Base-by-base conservation (phyloP, 495 filamentous ascomycete species). In the Xylaria sp. region DNA sequence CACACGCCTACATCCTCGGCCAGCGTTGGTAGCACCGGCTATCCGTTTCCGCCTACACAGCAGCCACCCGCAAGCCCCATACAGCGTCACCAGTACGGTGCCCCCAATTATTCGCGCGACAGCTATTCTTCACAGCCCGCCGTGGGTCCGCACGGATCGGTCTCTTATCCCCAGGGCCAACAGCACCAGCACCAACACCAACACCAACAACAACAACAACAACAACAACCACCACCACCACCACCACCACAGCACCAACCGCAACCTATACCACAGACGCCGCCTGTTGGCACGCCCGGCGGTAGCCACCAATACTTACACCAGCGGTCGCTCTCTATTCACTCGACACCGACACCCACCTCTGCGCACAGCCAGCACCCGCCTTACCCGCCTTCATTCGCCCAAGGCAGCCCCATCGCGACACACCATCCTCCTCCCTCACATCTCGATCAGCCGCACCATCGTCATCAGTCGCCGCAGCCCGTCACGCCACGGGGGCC, bases 291-390 rank as follows among this genome's bases (percentile, higher is more conserved):
- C 29, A 84, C 84, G 9, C 81, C 83, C 21, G 83, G 82, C 62
- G 80, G 79, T 52, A 75, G 80, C 33, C 80, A 82, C 59, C 76
- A 82, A 41, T 84, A 82, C 71, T 77, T 80, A 44, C 80, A 82
- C 17, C 82, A 85, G 68, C 77, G 80, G 71, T 83, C 84, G 35
- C 83, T 82, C 61, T 84, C 83, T 19, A 83, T 84, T 17, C 83
- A 87, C 46, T 87, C 83, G n/a, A 85, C 83, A 21, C 80, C 88
- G 29, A 89, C 88, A 21, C 87, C 88, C 29, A 87, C 86, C 1
- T 89, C 88, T 26, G 83, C 85, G 19, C 86, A 88, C 37, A 84
- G 85, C 75, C 88, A 88, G 75, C 80, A 81, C 26, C 77, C 77
- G 35, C 80, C 85, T 12, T 87, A 85, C 67, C 83, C 82, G 21